Conservation (phyloP, 2,329 filamentous ascomycete species). For the Cytospora piceae region DNA sequence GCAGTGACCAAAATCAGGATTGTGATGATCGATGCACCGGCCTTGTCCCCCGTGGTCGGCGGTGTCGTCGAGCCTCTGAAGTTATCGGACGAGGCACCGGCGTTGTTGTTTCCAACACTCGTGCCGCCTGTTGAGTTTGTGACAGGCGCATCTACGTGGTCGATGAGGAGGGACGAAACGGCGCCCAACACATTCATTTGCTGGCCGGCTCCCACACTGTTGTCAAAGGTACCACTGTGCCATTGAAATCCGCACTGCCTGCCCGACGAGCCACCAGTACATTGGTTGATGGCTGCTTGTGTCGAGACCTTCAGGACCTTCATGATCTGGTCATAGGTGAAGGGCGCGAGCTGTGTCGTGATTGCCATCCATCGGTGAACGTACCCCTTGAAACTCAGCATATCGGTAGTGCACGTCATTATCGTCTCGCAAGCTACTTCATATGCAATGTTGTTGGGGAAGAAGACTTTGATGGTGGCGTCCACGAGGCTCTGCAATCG, state of each 20-base stretch:
- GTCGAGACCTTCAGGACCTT: constrained; percentile 24
- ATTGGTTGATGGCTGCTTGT: constrained; percentile 28
- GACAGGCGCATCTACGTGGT: constrained; percentile 31
- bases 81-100: constrained; percentile 32
- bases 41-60: constrained; percentile 38
- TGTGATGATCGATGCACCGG: constrained; percentile 38
- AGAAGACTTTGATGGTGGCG: constrained; percentile 42
- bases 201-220: constrained; percentile 57
- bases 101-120: constrained; percentile 35
- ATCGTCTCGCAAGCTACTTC: constrained; percentile 29
- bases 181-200: constrained; percentile 58
- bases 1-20: constrained; percentile 30
- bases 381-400: constrained; percentile 32
- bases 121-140: constrained; percentile 36
- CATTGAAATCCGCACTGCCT: constrained; percentile 58
- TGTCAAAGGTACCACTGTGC: constrained; percentile 51
- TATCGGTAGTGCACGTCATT: constrained; percentile 31
- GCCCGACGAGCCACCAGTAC: constrained; percentile 34
- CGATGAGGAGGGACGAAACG: constrained; percentile 51
- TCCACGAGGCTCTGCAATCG: constrained; percentile 27
- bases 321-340: constrained; percentile 29
- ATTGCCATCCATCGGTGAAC: constrained; percentile 30
- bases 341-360: constrained; percentile 29
- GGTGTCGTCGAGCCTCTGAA: constrained; percentile 33
- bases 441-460: constrained; percentile 29